Base-by-base conservation (phyloP, 2,329 filamentous ascomycete genomes). In the Aspergillus brasiliensis region DNA sequence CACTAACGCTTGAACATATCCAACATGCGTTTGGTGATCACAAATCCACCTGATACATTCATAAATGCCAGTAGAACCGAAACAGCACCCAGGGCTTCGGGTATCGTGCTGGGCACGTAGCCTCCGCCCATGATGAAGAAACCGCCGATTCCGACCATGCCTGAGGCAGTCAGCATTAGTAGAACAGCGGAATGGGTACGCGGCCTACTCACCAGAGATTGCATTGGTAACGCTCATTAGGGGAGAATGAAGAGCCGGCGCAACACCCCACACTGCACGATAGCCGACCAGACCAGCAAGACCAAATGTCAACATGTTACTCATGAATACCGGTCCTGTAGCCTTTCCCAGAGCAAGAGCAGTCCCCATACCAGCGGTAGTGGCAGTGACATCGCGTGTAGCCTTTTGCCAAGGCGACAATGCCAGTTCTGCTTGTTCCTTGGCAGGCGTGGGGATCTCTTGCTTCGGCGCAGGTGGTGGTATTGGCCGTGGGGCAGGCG, bases 221-320 rank as follows among this genome's bases (percentile, higher is more conserved):
- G 92, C 92, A 73, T 97, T 96, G 7, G 92, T 96, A 37, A 96
- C 92, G 67, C 90, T 93, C 92, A 97, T 96, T 5, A 97, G 80
- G 1, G 92, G 92, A 2, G 91, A 94, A 74, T 96, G 92, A 5
- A 97, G 82, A 37, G 92, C 91, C 7, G 92, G 92, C 0, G 82
- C 80, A 11, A 96, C 92, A 56, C 91, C 91, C 92, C 92, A 96
- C 23, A 96, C 91, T 5, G 91, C 91, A 51, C 92, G 86, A 71
- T 97, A 96, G 7, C 92, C 92, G 64, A 96, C 92, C 27, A 97
- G 80, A 68, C 91, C 91, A 51, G 92, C 91, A 48, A 97, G 81
- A 15, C 89, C 88, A 74, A 95, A 95, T 0, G 90, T 93, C 71
- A 96, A 94, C 49, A 88, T 86, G 69, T 96, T 96, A 40, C 86